Evolutionary conservation across 352 stramenopile genomes (phyloP).

Genomic region (Phytophthora uliginosa): DNA sequence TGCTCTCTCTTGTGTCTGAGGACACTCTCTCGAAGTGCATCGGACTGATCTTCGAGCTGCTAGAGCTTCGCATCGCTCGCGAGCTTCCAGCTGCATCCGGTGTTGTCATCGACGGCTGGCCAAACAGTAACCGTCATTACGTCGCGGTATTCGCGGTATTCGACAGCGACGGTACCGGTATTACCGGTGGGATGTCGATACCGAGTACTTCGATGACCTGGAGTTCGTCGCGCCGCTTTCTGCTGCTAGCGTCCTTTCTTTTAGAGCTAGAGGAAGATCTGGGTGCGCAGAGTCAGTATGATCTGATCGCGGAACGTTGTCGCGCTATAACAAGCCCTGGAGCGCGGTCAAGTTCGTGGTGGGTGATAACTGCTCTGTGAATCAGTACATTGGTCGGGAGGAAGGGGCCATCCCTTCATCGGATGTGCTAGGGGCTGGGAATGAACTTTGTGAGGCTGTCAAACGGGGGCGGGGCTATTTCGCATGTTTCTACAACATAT

Average conservation of each 20-base stretch:
- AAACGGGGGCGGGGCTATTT: too few relatives aligned
- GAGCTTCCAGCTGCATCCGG: not conserved
- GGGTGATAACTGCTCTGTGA: slow-evolving; percentile 29
- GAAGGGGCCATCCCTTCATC: slow-evolving; percentile 15
- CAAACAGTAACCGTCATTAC: not conserved
- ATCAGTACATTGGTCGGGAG: slow-evolving; percentile 19
- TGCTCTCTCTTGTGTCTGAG: not conserved
- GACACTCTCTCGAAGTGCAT: not conserved
- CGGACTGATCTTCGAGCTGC: not conserved
- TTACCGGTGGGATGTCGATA: not conserved
- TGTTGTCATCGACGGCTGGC: not conserved
- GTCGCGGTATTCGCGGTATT: not conserved
- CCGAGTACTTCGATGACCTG: not conserved
- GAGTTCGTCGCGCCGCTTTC: not conserved
- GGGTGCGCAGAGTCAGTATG: slow-evolving; percentile 15
- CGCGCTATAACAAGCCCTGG: slow-evolving; percentile 14
- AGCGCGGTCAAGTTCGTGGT: slow-evolving; percentile 20
- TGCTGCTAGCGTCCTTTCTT: not conserved
- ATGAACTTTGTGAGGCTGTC: too few relatives aligned
- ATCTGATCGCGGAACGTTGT: slow-evolving; percentile 26
- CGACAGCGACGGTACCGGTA: not conserved
- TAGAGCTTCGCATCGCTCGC: not conserved
- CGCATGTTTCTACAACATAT: too few relatives aligned
- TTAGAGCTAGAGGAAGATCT: slow-evolving; percentile 19
- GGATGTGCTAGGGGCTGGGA: slow-evolving; percentile 26